A percentile compares a stretch with the other conserved stretches of the same genome.
These are phyloP conservation scores for Xylaria cubensis DNA, from an alignment of 495 filamentous ascomycete genomes.

Conservation along the genomic window DNA sequence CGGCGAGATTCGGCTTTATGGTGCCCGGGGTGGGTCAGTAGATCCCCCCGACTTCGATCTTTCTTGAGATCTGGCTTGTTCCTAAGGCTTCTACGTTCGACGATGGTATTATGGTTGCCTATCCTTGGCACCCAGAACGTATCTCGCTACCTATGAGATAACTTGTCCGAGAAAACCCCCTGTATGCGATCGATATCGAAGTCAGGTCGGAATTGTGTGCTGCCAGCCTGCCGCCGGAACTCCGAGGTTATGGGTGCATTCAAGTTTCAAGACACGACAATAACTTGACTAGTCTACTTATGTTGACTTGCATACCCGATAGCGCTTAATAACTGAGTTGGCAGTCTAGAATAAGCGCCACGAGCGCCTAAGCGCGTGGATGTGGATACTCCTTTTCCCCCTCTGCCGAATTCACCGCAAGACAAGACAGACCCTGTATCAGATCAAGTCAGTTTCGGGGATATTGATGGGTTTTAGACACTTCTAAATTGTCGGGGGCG, in stretches of 20 bases:
- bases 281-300: too few species aligned
- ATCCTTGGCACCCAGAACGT: too few species aligned
- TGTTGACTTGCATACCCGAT: neutral
- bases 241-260: neutral
- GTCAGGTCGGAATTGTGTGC: neutral
- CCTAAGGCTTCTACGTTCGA: neutral
- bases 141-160: too few species aligned
- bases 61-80: slow-evolving; percentile 19
- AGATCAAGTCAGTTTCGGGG: neutral
- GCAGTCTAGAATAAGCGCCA: slow-evolving; percentile 18
- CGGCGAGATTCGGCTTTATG: neutral
- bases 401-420: neutral
- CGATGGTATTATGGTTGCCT: too few species aligned
- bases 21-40: slow-evolving; percentile 1
- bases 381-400: neutral
- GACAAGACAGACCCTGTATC: slow-evolving; percentile 12
- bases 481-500: neutral
- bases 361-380: slow-evolving; percentile 19
- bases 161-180: neutral
- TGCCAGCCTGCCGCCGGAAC: slow-evolving; percentile 11
- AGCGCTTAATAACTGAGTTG: slow-evolving; percentile 16
- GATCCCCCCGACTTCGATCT: slow-evolving; percentile 5
- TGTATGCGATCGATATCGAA: neutral
- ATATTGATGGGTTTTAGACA: neutral
- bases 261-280: neutral